Conservation (phyloP, 2,329 filamentous ascomycete species). For the Colletotrichum nymphaeae region DNA sequence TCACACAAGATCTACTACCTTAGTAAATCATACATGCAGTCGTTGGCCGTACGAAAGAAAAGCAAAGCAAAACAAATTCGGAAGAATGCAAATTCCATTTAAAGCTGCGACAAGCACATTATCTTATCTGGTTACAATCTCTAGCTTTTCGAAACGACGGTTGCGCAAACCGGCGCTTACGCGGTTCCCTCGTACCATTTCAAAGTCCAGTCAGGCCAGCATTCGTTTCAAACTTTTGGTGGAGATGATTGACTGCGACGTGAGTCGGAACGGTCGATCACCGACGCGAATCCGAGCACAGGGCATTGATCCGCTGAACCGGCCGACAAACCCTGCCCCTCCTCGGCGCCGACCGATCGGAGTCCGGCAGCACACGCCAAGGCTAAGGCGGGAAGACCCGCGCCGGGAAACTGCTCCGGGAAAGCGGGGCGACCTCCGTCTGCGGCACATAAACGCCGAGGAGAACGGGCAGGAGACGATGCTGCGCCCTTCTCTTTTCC, state of each 20-base stretch:
- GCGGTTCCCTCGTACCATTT: not conserved
- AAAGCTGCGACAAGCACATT: not conserved
- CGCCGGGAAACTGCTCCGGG: not conserved
- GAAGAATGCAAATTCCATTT: not conserved
- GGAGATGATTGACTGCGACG: not conserved
- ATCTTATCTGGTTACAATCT: not conserved
- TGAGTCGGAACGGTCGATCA: not conserved
- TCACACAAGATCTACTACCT: too few relatives aligned
- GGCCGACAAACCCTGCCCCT: not conserved
- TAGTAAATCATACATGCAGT: too few relatives aligned
- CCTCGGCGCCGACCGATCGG: conserved; percentile 21
- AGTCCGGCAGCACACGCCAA: not conserved
- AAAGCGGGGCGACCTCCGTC: not conserved
- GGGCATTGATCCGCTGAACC: not conserved
- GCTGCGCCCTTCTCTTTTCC: not conserved
- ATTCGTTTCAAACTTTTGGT: conserved; percentile 1
- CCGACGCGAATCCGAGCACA: not conserved
- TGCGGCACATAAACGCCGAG: not conserved
- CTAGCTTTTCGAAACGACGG: not conserved
- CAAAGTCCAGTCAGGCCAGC: not conserved
- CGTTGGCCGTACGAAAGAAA: not conserved
- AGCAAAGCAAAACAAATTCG: not conserved
- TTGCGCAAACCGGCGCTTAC: not conserved
- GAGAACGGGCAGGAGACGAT: conserved; percentile 8
- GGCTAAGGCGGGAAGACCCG: conserved; percentile 10